Base-by-base conservation (phyloP, 2,329 filamentous ascomycete species). In the Sporothrix protearum region DNA sequence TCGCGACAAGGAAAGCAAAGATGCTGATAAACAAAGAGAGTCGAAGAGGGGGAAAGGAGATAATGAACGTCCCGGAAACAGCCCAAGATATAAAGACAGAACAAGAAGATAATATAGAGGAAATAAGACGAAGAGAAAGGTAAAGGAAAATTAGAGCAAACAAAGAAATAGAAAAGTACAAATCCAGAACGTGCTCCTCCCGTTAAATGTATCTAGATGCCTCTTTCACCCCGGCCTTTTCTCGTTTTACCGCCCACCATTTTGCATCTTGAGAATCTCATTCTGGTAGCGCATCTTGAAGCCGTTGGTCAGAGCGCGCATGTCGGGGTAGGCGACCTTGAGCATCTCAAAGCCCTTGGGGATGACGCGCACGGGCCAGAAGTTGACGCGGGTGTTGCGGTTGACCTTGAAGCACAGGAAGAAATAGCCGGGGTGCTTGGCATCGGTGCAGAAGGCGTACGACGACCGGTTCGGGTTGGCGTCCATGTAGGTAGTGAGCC, bases 401-500 rank as follows among this genome's bases (percentile, higher is more conserved):
- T 92, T 95, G 30, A 94, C 93, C 83, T 98, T 98, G 88, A 97
- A 99, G 83, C 94, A 97, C 53, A 99, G 87, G 83, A 89, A 91
- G 82, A 99, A 99, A 84, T 97, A 97, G 45, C 96, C 96, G 0
- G 96, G 92, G 79, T 95, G 91, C 81, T 94, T 94, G 45, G 91
- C 87, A 79, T 98, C 94, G 79, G 97, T 90, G 85, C 95, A 98
- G 85, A 99, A 98, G 61, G 93, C 92, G 80, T 99, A 99, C 76
- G 93, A 92, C 73, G 92, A 96, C 74, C 94, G 92, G 79, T 91
- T 94, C 12, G 96, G 95, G 80, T 99, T 98, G 80, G 96, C 96
- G 79, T 96, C 92, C 77, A 95, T 96, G 82, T 98, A 99, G 12
- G 94, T 97, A 42, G 91, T 92, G 76, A 99, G 87, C 95, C 96